Conservation (phyloP, 768 basidiomycete genomes). For the Xerocomus potaroensis region DNA sequence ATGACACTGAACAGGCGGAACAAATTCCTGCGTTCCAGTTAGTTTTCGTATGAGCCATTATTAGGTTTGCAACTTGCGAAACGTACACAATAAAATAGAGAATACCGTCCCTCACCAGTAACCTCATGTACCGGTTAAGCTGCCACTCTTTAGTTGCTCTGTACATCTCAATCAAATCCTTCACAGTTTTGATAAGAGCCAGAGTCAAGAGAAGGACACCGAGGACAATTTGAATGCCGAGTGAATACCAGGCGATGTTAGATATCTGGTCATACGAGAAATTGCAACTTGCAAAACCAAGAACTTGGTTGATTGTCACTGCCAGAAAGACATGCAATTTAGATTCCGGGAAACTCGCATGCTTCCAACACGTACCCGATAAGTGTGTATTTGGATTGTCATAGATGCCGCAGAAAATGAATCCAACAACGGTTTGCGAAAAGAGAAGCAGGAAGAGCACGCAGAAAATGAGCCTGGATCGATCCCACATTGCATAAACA, state of each 20-base stretch:
- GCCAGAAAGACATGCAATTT: no score
- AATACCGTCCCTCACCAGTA: not conserved
- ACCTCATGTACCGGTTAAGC: constrained; percentile 3
- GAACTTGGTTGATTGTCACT: not conserved
- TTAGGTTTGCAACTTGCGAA: not conserved
- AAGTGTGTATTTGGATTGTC: not conserved
- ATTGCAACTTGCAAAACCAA: not conserved
- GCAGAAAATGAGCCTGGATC: not conserved
- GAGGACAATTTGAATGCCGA: not conserved
- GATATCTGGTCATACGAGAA: not conserved
- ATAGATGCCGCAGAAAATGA: not conserved
- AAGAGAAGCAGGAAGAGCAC: not conserved
- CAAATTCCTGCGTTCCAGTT: not conserved
- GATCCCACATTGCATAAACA: constrained; percentile 1
- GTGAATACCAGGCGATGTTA: no score
- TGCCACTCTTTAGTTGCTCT: constrained; percentile 4
- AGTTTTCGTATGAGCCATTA: not conserved
- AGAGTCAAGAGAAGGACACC: not conserved
- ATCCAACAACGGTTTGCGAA: not conserved
- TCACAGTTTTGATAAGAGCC: not conserved
- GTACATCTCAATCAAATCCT: not conserved
- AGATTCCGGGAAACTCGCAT: no score
- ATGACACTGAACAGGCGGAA: not conserved
- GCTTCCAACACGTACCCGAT: not conserved
- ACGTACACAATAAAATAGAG: constrained; percentile 9